Evolutionary conservation across 768 basidiomycete species (phyloP), one percentile per base, ranked within the genome.

Genomic region (Suillus weaverae): DNA sequence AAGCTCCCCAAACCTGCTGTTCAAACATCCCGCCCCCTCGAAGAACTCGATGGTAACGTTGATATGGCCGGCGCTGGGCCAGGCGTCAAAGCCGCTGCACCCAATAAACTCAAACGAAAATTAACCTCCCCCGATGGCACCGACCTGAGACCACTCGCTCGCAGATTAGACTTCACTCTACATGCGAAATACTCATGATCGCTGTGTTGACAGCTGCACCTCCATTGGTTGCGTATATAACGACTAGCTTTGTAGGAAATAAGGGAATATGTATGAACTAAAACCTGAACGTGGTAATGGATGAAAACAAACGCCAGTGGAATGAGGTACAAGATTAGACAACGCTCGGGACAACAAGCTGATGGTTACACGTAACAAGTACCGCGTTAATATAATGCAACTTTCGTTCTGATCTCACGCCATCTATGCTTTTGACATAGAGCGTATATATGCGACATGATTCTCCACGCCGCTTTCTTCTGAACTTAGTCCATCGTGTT

Each of bases 11-110:
- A 96, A 85, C 78, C 86, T 63, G 67, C 70, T 54, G 79, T 76
- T 48, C 81, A 81, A 55, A 77, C 80, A 1, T 74, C 82, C 0
- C 81, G 87, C 35, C 87, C 91, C 5, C 83, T 90, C 4, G 92
- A 92, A 70, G 92, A 94, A 69, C 81, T 91, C 13, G 90, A 94
- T 62, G 90, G 87, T 59, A 92, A 91, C 64, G 85, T 88, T 22
- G 85, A 89, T 14, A 77, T 81, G 56, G 77, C 79, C 33, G 72
- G 79, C 0, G 73, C 83, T 1, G 86, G 84, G 2, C 83, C 84
- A 5, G 84, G 79, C 11, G 83, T 81, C 38, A 88, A 84, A 70
- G 85, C 84, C 4, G 76, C 68, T 70, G 81, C 75, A 72, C 81
- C 78, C 4, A 87, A 84, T 67, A 83, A 81, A 62, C 78, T 89